Evolutionary conservation across 768 basidiomycete genomes (phyloP).

Genomic region (Rhodotorula toruloides): DNA sequence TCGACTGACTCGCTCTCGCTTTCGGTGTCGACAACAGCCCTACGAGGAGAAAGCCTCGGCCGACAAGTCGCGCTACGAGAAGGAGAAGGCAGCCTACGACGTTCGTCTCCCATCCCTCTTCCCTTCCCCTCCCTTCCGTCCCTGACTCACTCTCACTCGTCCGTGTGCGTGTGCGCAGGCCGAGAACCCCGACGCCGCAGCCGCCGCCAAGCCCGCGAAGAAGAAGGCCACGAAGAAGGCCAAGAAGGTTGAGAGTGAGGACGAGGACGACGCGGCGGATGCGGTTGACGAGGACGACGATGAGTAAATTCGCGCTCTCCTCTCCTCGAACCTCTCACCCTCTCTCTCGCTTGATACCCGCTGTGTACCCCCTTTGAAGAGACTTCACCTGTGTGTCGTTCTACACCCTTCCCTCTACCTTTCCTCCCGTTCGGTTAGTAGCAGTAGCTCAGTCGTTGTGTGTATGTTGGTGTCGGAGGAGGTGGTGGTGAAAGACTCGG

Average conservation of each 20-base stretch:
- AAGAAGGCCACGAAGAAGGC: conserved; percentile 15
- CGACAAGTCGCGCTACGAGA: conserved; percentile 82
- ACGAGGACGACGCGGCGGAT: conserved; percentile 7
- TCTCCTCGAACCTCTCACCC: too few relatives aligned
- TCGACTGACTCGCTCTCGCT: not conserved
- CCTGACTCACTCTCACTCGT: not conserved
- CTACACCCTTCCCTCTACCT: not conserved
- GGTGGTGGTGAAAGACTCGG: not conserved
- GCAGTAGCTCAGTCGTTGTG: too few relatives aligned
- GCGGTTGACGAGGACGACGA: not conserved
- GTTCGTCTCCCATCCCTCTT: not conserved
- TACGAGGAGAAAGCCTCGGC: conserved; percentile 78
- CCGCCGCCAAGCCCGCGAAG: conserved; percentile 8
- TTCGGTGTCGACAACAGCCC: conserved; percentile 54
- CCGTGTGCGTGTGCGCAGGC: not conserved
- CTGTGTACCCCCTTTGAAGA: not conserved
- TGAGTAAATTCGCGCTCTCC: not conserved
- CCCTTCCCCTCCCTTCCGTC: not conserved
- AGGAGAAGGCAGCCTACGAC: conserved; percentile 55
- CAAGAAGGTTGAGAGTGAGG: conserved; percentile 2
- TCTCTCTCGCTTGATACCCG: not conserved
- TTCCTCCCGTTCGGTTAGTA: not conserved
- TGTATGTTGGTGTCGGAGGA: too few relatives aligned
- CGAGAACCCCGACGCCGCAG: conserved; percentile 10
- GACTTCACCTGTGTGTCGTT: not conserved